A percentile compares a stretch with the other conserved stretches of the same genome.
Evolutionary conservation across 345 rosid genomes (phyloP).

Genomic region (Syzygium aromaticum): DNA sequence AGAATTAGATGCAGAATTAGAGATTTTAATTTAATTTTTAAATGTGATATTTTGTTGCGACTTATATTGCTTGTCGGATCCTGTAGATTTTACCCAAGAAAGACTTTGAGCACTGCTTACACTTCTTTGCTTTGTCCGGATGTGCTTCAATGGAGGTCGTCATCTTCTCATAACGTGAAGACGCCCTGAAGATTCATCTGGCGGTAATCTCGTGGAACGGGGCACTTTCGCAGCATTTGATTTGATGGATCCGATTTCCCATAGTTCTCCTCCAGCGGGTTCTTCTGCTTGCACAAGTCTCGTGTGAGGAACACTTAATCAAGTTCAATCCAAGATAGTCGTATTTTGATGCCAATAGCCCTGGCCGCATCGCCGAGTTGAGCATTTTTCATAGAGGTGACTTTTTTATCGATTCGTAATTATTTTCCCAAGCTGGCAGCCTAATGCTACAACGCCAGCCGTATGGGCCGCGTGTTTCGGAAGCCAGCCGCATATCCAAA

Average conservation of each 20-base stretch:
- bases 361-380: no score
- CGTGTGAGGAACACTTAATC: no score
- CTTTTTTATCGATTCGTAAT: no score
- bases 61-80: background rate
- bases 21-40: background rate
- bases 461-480: no score
- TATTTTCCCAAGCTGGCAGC: no score
- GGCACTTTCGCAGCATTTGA: constrained; percentile 49
- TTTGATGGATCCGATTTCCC: constrained; percentile 55
- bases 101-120: constrained; percentile 71
- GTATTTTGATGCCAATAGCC: no score
- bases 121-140: constrained; percentile 42
- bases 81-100: constrained; percentile 79
- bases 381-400: no score
- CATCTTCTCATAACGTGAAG: constrained; percentile 49
- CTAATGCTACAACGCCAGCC: no score
- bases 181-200: constrained; percentile 53
- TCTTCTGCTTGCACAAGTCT: background rate
- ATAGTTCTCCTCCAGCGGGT: constrained; percentile 43
- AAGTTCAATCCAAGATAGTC: no score
- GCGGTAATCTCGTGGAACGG: constrained; percentile 40
- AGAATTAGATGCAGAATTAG: background rate
- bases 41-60: background rate
- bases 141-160: constrained; percentile 52
- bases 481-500: no score